Base-by-base conservation (phyloP, 2,329 filamentous ascomycete genomes). In the Talaromyces sp. region DNA sequence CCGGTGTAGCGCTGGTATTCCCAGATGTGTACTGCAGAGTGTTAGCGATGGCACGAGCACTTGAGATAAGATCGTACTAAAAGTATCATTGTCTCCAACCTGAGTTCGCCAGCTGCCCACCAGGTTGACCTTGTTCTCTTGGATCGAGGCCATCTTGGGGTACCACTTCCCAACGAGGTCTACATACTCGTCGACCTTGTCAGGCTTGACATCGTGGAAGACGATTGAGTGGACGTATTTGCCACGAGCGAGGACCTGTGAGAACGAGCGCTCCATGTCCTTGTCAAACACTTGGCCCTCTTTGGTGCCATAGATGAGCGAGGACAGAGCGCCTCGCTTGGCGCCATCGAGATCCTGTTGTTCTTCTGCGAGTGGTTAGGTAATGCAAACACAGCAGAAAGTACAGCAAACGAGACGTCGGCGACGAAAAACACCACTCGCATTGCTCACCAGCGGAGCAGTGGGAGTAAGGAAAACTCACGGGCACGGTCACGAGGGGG, bases 191-290 rank as follows among this genome's bases (percentile, higher is more conserved):
- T 97, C 92, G 53, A 97, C 90, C 78, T 91, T 95, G 70, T 97
- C 92, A 63, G 93, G 92, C 79, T 96, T 92, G 66, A 99, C 95
- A 64, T 96, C 86, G 80, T 99, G 95, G 72, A 96, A 91, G 62
- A 96, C 92, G 74, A 99, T 97, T 53, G 92, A 96, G 78, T 99
- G 95, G 58, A 99, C 93, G 71, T 99, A 99, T 80, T 99, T 99
- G 72, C 95, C 95, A 66, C 95, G 86, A 26, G 95, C 95, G 52
- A 99, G 82, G 51, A 98, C 90, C 76, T 97, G 93, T 56, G 90
- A 96, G 80, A 98, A 99, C 73, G 90, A 96, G 61, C 93, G 88
- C 80, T 98, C 92, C 71, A 99, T 93, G 78, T 98, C 93, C 65
- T 90, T 89, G 71, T 99, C 95, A 74, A 97, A 86, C 79, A 96